Base-by-base conservation (phyloP, 192 early-diverging fungal genomes). In the Gryganskiella cystojenkinii region DNA sequence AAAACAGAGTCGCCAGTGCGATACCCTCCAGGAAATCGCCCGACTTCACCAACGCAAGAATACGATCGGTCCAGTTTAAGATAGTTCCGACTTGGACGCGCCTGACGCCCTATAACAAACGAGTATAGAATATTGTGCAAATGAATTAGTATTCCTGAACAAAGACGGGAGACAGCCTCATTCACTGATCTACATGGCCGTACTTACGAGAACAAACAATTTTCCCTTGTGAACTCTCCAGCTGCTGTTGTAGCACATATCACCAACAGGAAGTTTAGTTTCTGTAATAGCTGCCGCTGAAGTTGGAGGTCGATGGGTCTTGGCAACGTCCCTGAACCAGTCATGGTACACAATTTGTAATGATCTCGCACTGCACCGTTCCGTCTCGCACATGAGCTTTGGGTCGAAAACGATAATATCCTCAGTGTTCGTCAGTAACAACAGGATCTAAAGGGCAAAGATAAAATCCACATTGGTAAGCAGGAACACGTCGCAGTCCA, bases 321-420 rank as follows among this genome's bases (percentile, higher is more conserved):
- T 65, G 5, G 73, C 64, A 15, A 83, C 51, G 24, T 88, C 82
- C 46, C 73, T 82, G 37, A 89, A 89, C 65, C 80, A 80, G 64
- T 89, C 86, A 53, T 89, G 88, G 56, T 86, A 89, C 3, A 89
- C 82, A 45, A 89, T 68, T 47, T 87, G 83, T 25, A 86, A 80
- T 33, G 63, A 63, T 20, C 82, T 59, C 19, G 85, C 79, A 64
- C 72, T 83, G 20, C 72, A 78, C 13, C 78, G 57, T 51, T 89
- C 86, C 15, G 83, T 87, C 49, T 83, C 80, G 6, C 51, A 64
- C 83, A 89, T 84, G 30, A 59, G 55, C 47, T 82, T 86, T 1
- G 86, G 86, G 65, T 89, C 86, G 60, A 89, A 89, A 2, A 89
- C 75, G 20, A 89, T 73, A 57, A 89, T 82, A 11, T 86, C 84